Evolutionary conservation across 2,329 filamentous ascomycete species (phyloP).

Genomic region (Westerdykella ornata): DNA sequence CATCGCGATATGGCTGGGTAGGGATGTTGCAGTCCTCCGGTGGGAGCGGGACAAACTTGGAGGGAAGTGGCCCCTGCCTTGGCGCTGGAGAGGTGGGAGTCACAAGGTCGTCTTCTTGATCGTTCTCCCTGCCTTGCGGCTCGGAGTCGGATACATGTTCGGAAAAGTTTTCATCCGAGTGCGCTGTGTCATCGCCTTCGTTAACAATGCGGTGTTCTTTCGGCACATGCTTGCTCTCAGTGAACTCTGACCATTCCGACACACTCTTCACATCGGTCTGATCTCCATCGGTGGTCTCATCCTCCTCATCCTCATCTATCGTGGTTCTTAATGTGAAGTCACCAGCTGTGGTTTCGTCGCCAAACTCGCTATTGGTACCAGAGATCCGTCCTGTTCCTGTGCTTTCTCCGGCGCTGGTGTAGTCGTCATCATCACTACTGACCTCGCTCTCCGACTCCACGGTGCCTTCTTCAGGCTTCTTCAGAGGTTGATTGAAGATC

Average conservation of each 20-base stretch:
- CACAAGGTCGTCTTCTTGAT: conserved; percentile 37
- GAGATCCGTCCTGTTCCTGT: conserved; percentile 69
- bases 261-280: conserved; percentile 43
- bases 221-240: conserved; percentile 63
- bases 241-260: conserved; percentile 87
- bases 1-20: conserved; percentile 72
- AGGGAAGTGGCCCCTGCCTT: conserved; percentile 36
- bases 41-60: conserved; percentile 68
- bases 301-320: conserved; percentile 21
- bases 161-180: conserved; percentile 32
- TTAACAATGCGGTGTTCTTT: conserved; percentile 26
- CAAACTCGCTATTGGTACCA: conserved; percentile 56
- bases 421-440: conserved; percentile 68
- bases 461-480: conserved; percentile 42
- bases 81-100: conserved; percentile 45
- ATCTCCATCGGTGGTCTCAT: conserved; percentile 23
- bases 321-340: conserved; percentile 45
- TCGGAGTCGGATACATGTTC: conserved; percentile 28
- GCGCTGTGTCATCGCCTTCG: conserved; percentile 33
- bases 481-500: conserved; percentile 84
- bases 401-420: conserved; percentile 80
- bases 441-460: conserved; percentile 57
- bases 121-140: conserved; percentile 18
- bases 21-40: conserved; percentile 83
- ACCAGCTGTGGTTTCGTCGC: conserved; percentile 51